A percentile compares a stretch with the other conserved stretches of the same genome.
phyloP scores from a whole-genome alignment of 106 monocot species.

The Triglochin maritima region DNA sequence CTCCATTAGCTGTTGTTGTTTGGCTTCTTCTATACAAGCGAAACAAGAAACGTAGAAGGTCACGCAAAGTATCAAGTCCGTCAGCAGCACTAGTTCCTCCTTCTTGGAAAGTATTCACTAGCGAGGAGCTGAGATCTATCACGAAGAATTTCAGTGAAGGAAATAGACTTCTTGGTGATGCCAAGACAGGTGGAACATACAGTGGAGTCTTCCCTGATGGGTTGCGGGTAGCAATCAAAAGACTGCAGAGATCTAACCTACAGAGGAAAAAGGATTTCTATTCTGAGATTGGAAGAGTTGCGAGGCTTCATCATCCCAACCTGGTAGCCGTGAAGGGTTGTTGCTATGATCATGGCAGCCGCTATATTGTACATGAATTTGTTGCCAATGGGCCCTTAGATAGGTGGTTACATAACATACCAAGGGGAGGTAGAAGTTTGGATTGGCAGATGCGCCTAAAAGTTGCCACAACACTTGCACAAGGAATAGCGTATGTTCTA shows the following conservation, averaged over 20 bases:
- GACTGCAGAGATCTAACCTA: slow-evolving; percentile 67
- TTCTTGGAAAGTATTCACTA: slow-evolving; percentile 77
- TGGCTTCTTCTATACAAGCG: slow-evolving; percentile 83
- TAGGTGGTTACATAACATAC: slow-evolving; percentile 83
- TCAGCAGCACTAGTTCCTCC: slow-evolving; percentile 76
- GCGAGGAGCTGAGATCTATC: slow-evolving; percentile 69
- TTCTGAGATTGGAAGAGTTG: slow-evolving; percentile 83
- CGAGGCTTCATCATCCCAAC: slow-evolving; percentile 84
- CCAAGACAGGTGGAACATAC: slow-evolving; percentile 94
- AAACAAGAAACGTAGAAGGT: slow-evolving; percentile 80
- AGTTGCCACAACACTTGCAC: slow-evolving; percentile 92
- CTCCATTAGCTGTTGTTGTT: slow-evolving; percentile 53
- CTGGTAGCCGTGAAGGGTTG: slow-evolving; percentile 89
- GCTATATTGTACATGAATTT: slow-evolving; percentile 88
- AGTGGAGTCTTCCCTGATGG: slow-evolving; percentile 73
- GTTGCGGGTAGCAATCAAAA: slow-evolving; percentile 76
- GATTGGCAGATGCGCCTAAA: slow-evolving; percentile 96
- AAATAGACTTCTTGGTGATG: slow-evolving; percentile 79
- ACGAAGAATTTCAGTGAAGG: slow-evolving; percentile 99
- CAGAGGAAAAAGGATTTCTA: slow-evolving; percentile 99
- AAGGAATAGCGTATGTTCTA: slow-evolving; percentile 90
- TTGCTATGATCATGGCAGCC: slow-evolving; percentile 93
- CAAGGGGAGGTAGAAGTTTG: slow-evolving; percentile 73
- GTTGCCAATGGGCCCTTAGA: slow-evolving; percentile 93
- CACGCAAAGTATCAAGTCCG: slow-evolving; percentile 59